These are phyloP conservation scores for Heterobasidion annosum DNA, from an alignment of 1,284 basidiomycete genomes.

Conservation along the genomic window DNA sequence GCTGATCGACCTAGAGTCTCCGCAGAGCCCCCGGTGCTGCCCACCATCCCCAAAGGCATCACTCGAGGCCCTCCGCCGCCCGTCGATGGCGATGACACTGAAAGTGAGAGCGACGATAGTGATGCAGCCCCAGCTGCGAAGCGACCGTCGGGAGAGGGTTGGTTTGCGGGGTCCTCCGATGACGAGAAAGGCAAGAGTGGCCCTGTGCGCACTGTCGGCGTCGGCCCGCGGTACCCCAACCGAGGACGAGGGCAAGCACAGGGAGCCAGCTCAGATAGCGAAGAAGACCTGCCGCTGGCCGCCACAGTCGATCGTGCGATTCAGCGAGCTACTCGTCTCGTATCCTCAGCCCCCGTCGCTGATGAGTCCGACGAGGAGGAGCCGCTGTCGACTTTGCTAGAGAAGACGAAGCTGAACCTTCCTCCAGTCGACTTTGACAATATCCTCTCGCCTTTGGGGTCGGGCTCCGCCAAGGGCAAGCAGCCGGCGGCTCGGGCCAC, in stretches of 20 bases:
- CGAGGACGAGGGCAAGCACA: constrained; percentile 15
- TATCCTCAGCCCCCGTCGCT: constrained; percentile 11
- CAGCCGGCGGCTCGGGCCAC: constrained; percentile 3
- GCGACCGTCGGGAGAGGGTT: constrained; percentile 17
- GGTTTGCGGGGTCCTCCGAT: constrained; percentile 57
- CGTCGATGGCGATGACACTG: constrained; percentile 34
- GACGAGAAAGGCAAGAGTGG: constrained; percentile 35
- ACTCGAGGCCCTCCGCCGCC: constrained; percentile 30
- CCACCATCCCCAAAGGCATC: constrained; percentile 39
- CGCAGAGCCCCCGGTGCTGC: constrained; percentile 45
- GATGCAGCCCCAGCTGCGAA: constrained; percentile 18
- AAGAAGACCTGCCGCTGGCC: constrained; percentile 70
- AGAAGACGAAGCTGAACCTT: constrained; percentile 40
- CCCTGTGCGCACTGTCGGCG: constrained; percentile 44
- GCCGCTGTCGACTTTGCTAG: constrained; percentile 53
- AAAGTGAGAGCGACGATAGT: constrained; percentile 42
- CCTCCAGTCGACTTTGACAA: constrained; percentile 37
- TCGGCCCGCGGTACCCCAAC: constrained; percentile 39
- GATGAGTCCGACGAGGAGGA: constrained; percentile 66
- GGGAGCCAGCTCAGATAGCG: constrained; percentile 42
- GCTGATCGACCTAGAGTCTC: constrained; percentile 4
- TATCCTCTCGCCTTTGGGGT: constrained; percentile 15
- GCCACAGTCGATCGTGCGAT: constrained; percentile 44
- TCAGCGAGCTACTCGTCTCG: constrained; percentile 28
- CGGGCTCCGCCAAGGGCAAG: constrained; percentile 8